Percentiles rank a stretch among this genome's conserved stretches.
These are phyloP conservation scores for Candida saitoana DNA, from an alignment of 805 yeast genomes.

Conservation along the genomic window DNA sequence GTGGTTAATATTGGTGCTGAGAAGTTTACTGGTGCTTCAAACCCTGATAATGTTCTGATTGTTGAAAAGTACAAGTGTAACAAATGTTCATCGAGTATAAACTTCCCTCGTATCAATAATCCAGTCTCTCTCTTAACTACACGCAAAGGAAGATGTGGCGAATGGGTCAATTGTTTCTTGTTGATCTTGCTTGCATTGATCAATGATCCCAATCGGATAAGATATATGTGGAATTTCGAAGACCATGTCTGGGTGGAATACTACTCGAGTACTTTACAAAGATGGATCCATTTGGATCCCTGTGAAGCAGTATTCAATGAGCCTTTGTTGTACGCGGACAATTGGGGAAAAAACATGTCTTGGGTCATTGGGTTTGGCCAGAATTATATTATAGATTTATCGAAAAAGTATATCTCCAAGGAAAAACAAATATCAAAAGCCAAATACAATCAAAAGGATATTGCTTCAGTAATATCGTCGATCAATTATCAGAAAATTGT, in stretches of 20 bases:
- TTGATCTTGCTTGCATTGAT: conserved; percentile 63
- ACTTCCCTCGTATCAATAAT: conserved; percentile 77
- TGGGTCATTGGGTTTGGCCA: conserved; percentile 69
- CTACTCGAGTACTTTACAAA: conserved; percentile 51
- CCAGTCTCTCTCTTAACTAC: conserved; percentile 58
- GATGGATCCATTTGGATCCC: conserved; percentile 88
- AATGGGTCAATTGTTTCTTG: conserved; percentile 86
- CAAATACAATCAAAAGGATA: conserved; percentile 4
- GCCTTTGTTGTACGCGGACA: conserved; percentile 69
- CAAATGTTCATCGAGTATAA: conserved; percentile 41
- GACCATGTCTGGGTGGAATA: conserved; percentile 98
- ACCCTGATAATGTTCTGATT: conserved; percentile 44
- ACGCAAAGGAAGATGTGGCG: conserved; percentile 85
- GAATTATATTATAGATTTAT: conserved; percentile 64
- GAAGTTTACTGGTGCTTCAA: conserved; percentile 30
- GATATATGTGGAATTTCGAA: conserved; percentile 85
- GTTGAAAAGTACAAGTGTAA: conserved; percentile 66
- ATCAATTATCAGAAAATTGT: conserved; percentile 17
- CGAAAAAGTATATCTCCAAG: conserved; percentile 58
- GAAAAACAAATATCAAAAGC: conserved; percentile 16
- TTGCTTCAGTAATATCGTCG: conserved; percentile 12
- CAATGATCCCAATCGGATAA: conserved; percentile 29
- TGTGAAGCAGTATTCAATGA: conserved; percentile 86
- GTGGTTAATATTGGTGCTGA: conserved; percentile 35
- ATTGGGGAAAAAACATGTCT: conserved; percentile 95